Evolutionary conservation across 2,329 filamentous ascomycete species (phyloP).

Genomic region (Diaporthe australafricana): DNA sequence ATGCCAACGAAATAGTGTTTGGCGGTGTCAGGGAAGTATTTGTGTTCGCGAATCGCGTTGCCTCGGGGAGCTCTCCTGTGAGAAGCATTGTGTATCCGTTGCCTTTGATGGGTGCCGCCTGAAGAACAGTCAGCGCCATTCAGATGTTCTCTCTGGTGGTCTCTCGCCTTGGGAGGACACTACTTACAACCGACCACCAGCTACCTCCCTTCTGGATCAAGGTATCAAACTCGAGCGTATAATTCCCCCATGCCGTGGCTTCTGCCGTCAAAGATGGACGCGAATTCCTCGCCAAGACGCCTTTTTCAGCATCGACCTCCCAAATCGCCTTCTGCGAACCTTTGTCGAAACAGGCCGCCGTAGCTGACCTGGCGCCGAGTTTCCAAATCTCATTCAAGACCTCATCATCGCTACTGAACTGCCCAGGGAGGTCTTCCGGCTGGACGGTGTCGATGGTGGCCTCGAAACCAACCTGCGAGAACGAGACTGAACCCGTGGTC

Average conservation of each 20-base stretch:
- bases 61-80: background rate
- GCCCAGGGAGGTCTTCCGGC: background rate
- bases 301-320: constrained; percentile 14
- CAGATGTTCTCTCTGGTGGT: too few relatives aligned
- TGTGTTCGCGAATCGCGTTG: constrained; percentile 45
- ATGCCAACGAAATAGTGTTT: constrained; percentile 50
- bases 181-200: constrained; percentile 50
- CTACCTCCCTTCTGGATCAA: constrained; percentile 52
- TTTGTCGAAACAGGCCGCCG: constrained; percentile 15
- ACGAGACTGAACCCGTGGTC: constrained; percentile 18
- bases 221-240: constrained; percentile 51
- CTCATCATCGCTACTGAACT: constrained; percentile 17
- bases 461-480: background rate
- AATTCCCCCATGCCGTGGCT: constrained; percentile 46
- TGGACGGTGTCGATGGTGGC: constrained; percentile 7
- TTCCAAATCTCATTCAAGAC: constrained; percentile 16
- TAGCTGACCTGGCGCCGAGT: constrained; percentile 15
- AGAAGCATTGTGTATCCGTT: constrained; percentile 19
- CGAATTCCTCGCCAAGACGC: constrained; percentile 47
- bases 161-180: background rate
- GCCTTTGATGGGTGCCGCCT: constrained; percentile 7
- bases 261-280: constrained; percentile 44
- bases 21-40: constrained; percentile 50
- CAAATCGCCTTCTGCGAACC: constrained; percentile 18
- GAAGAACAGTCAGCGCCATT: background rate